A percentile compares a stretch with the other conserved stretches of the same genome.
Conservation (phyloP, 768 basidiomycete genomes). For the Boletus coccyginus region DNA sequence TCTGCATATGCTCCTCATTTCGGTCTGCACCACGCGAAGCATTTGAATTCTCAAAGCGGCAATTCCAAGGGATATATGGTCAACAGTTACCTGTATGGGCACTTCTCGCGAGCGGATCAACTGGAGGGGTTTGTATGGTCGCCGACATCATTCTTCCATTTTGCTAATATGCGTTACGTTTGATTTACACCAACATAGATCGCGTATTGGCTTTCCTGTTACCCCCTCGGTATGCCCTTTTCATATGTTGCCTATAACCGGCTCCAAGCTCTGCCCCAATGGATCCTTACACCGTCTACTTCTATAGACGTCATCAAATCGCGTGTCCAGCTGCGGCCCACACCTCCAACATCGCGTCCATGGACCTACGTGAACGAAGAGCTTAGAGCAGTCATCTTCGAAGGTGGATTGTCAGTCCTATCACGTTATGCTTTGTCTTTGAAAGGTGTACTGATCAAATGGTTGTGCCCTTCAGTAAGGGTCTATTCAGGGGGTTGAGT, state of each 20-base stretch:
- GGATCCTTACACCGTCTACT: background rate
- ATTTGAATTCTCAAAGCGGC: constrained; percentile 87
- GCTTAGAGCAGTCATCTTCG: constrained; percentile 54
- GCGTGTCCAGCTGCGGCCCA: constrained; percentile 74
- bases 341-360: constrained; percentile 71
- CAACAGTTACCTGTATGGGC: constrained; percentile 80
- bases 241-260: background rate
- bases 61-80: constrained; percentile 63
- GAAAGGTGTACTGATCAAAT: background rate
- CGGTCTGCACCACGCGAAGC: constrained; percentile 36
- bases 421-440: background rate
- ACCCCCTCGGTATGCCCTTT: constrained; percentile 64
- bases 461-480: constrained; percentile 34
- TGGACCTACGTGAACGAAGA: constrained; percentile 76
- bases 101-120: constrained; percentile 76
- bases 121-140: constrained; percentile 62
- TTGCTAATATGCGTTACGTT: background rate
- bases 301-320: constrained; percentile 84
- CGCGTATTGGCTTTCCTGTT: constrained; percentile 84
- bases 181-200: constrained; percentile 7
- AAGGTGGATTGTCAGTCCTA: no score
- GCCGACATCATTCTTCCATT: background rate
- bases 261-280: background rate
- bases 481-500: constrained; percentile 70
- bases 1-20: background rate